phyloP scores from a whole-genome alignment of 2,329 filamentous ascomycete genomes.

The Epichloe gansuensis region DNA sequence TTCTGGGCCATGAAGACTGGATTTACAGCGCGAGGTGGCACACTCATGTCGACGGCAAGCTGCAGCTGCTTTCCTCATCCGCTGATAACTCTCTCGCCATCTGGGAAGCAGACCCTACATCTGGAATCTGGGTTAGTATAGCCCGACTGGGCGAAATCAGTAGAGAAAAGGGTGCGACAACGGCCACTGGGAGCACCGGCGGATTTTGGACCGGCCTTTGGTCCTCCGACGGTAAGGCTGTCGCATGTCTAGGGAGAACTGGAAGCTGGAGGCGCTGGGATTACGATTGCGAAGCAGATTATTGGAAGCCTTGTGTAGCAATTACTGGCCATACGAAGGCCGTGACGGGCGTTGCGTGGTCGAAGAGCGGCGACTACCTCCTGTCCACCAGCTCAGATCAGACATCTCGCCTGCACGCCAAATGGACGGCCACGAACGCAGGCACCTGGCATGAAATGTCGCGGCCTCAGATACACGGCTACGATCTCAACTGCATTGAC shows the following conservation, averaged over 20 bases:
- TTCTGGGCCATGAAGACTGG: slow-evolving; percentile 96
- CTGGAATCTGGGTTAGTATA: slow-evolving; percentile 82
- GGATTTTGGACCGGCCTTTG: slow-evolving; percentile 95
- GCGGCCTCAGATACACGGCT: slow-evolving; percentile 91
- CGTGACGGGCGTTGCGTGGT: slow-evolving; percentile 75
- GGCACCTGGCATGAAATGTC: slow-evolving; percentile 90
- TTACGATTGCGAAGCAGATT: slow-evolving; percentile 43
- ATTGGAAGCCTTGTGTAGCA: slow-evolving; percentile 66
- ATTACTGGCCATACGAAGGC: slow-evolving; percentile 74
- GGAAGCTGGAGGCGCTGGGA: slow-evolving; percentile 89
- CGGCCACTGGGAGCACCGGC: slow-evolving; percentile 87
- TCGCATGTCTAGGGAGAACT: slow-evolving; percentile 76
- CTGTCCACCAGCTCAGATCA: slow-evolving; percentile 86
- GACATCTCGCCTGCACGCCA: slow-evolving; percentile 75
- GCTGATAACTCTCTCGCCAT: slow-evolving; percentile 91
- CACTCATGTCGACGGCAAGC: slow-evolving; percentile 33
- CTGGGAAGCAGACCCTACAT: slow-evolving; percentile 74
- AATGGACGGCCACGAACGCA: slow-evolving; percentile 46
- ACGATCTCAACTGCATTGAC: slow-evolving; percentile 91
- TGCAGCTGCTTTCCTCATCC: slow-evolving; percentile 75
- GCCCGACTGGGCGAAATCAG: slow-evolving; percentile 87
- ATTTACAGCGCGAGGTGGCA: slow-evolving; percentile 82
- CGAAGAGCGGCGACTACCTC: slow-evolving; percentile 67
- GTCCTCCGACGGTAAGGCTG: slow-evolving; percentile 62
- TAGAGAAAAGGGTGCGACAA: slow-evolving; percentile 87